Conservation (phyloP, 805 yeast species). For the Nematodospora valgi region DNA sequence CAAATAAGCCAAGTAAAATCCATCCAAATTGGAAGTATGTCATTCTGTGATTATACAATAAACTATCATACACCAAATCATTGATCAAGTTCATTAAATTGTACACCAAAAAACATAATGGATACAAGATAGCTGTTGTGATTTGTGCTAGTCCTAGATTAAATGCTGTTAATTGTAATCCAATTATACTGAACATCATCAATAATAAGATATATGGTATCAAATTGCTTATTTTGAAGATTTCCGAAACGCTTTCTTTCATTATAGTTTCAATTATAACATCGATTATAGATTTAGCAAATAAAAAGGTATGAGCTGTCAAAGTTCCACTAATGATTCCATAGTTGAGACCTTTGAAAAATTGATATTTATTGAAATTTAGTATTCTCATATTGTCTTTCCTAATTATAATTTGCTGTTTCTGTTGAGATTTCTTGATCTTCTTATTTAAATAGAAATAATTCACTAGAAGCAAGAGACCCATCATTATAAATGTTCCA, state of each 20-base stretch:
- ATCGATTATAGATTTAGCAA: slow-evolving; percentile 84
- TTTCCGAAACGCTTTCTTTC: slow-evolving; percentile 15
- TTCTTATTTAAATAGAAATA: slow-evolving; percentile 14
- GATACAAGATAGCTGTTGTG: slow-evolving; percentile 77
- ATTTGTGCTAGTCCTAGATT: slow-evolving; percentile 69
- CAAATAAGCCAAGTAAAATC: slow-evolving; percentile 44
- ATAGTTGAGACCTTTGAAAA: slow-evolving; percentile 55
- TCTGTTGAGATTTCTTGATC: slow-evolving; percentile 5
- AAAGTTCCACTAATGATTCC: slow-evolving; percentile 73
- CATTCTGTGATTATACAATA: slow-evolving; percentile 43
- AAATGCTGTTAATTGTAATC: slow-evolving; percentile 67
- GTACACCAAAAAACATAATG: slow-evolving; percentile 80
- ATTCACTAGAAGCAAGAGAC: slow-evolving; percentile 21
- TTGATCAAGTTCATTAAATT: slow-evolving; percentile 57
- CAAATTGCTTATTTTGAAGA: slow-evolving; percentile 18
- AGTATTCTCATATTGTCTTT: too few species aligned
- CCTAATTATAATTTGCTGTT: neutral
- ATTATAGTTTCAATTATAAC: slow-evolving; percentile 48
- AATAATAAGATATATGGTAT: slow-evolving; percentile 43
- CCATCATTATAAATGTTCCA: slow-evolving; percentile 29
- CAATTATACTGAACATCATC: slow-evolving; percentile 59
- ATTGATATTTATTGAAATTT: slow-evolving; percentile 17
- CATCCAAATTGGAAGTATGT: slow-evolving; percentile 47
- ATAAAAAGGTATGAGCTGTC: slow-evolving; percentile 79
- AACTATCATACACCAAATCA: slow-evolving; percentile 55